Evolutionary conservation across 306 rosid genomes (phyloP), one percentile per base, ranked within the genome.

Genomic region (Leucaena leucocephala): DNA sequence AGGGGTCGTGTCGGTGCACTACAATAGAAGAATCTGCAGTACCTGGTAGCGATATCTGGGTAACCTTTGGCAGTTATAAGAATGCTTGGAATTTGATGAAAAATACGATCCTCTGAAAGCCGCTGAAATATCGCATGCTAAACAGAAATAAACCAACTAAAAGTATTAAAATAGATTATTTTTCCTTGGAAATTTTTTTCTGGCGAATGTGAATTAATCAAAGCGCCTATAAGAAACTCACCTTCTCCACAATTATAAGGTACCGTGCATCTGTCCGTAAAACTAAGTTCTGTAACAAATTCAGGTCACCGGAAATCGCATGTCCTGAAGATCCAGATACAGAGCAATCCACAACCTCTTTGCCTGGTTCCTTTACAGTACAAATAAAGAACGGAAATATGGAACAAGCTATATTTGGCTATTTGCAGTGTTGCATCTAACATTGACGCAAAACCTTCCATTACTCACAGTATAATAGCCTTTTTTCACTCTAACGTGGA

Each of bases 11-110:
- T 78, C 44, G 71, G 45, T 44, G 66, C n/a, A 14, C 22, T 67
- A 75, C 52, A 7, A 73, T 43, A 44, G 12, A 45, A 58, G 66
- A 68, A 54, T 59, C 63, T 27, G 15, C 55, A 34, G 49, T 80
- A 95, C 99, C 99, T 88, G 44, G 96, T 91, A 68, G 96, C 97
- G 33, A 92, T 88, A 86, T 92, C 98, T 46, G 98, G 99, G 84
- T 95, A 95, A 66, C 99, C 98, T 89, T 84, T 91, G 75, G 96
- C 98, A 4, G 98, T 91, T 90, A 92, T 89, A 68, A 95, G 91
- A 87, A 95, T 87, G 87, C 95, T 89, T 64, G 98, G 98, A 57
- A 95, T 82, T 82, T 91, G 98, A 78, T 91, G 78, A 84, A 93
- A 92, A 45, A 93, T 62, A 6, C 79, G 85, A 73, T 95, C 98